phyloP scores from a whole-genome alignment of 1,284 basidiomycete species.

The Pseudozyma sp. region DNA sequence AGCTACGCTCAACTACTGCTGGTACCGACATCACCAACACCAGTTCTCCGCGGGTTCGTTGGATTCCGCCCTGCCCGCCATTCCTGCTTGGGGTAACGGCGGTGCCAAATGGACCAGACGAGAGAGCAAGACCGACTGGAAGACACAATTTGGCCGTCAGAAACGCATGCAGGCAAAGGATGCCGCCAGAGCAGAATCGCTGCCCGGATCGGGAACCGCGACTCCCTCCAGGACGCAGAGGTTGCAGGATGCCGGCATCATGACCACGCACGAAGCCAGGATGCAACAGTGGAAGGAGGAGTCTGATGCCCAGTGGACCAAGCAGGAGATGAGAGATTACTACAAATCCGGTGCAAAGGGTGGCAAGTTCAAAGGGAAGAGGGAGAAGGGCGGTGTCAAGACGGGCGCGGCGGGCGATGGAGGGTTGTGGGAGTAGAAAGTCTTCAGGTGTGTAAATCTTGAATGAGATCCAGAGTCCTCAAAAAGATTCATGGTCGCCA shows the following conservation, averaged over 20 bases:
- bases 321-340: conserved; percentile 59
- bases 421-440: conserved; percentile 54
- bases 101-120: conserved; percentile 61
- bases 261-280: conserved; percentile 48
- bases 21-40: conserved; percentile 52
- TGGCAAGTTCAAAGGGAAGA: conserved; percentile 62
- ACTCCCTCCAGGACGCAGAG: conserved; percentile 58
- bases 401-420: conserved; percentile 52
- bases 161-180: conserved; percentile 47
- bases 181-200: conserved; percentile 35
- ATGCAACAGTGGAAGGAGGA: conserved; percentile 61
- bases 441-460: not conserved
- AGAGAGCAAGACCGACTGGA: conserved; percentile 64
- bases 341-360: conserved; percentile 62
- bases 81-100: conserved; percentile 42
- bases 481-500: not conserved
- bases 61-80: conserved; percentile 17
- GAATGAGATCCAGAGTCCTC: too few species aligned
- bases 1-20: conserved; percentile 65
- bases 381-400: conserved; percentile 60
- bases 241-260: conserved; percentile 50
- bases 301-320: conserved; percentile 39
- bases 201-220: conserved; percentile 35
- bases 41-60: conserved; percentile 31
- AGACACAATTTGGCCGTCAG: conserved; percentile 48